Evolutionary conservation across 192 early-diverging fungal species (phyloP).

Genomic region (Mortierella antarctica): DNA sequence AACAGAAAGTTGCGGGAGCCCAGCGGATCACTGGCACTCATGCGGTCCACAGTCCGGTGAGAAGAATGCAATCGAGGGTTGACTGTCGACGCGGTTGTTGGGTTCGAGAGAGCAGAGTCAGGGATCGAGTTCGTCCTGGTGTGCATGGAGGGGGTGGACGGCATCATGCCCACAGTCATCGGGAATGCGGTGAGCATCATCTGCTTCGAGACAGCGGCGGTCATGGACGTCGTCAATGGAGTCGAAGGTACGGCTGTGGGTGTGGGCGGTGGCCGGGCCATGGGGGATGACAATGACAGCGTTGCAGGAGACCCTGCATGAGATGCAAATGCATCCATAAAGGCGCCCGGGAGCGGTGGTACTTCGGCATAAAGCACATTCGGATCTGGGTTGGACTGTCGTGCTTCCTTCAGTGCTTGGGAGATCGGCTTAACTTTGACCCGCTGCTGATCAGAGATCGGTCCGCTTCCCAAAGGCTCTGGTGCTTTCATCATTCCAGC

Average conservation of each 20-base stretch:
- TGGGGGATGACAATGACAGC: background rate
- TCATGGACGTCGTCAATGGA: background rate
- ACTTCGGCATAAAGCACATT: conserved; percentile 23
- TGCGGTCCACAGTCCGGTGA: too few species aligned
- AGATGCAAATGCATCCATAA: conserved; percentile 10
- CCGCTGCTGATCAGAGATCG: background rate
- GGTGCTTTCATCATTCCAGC: background rate
- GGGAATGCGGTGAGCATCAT: background rate
- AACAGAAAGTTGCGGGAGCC: conserved; percentile 18
- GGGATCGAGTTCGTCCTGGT: too few species aligned
- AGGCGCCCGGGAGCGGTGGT: conserved; percentile 24
- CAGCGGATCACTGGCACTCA: background rate
- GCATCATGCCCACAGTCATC: background rate
- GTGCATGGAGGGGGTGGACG: background rate
- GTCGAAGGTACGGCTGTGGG: background rate
- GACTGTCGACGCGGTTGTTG: too few species aligned
- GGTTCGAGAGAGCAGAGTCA: too few species aligned
- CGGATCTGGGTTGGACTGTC: conserved; percentile 10
- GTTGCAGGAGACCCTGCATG: background rate
- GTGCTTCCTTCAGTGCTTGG: conserved; percentile 18
- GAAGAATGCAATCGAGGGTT: too few species aligned
- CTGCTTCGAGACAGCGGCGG: background rate
- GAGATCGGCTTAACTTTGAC: conserved; percentile 3
- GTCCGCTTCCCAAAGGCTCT: background rate
- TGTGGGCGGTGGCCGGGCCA: too few species aligned